Conservation (phyloP, 805 yeast genomes). For the Saccharomycopsis lassenensis region DNA sequence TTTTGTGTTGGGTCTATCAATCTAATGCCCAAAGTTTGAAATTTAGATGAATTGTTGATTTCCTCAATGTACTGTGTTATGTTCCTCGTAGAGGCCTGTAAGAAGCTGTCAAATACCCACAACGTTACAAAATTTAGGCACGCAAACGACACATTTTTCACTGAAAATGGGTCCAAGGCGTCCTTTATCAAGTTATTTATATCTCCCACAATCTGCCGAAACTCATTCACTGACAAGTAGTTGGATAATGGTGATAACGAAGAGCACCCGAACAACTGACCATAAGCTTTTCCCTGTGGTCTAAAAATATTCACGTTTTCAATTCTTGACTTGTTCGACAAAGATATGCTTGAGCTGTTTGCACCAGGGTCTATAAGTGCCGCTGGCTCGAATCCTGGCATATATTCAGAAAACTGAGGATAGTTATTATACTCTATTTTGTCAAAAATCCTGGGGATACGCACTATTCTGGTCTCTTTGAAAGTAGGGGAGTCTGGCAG, state of each 20-base stretch:
- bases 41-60: conserved; percentile 20
- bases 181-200: conserved; percentile 33
- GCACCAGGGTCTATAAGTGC: conserved; percentile 31
- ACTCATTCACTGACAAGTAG: conserved; percentile 30
- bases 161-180: conserved; percentile 31
- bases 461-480: conserved; percentile 41
- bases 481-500: conserved; percentile 24
- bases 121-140: conserved; percentile 29
- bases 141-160: conserved; percentile 31
- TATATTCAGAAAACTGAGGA: conserved; percentile 43
- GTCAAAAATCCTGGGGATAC: conserved; percentile 48
- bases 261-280: conserved; percentile 38
- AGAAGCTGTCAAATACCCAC: conserved; percentile 31
- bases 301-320: conserved; percentile 21
- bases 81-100: no score
- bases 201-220: conserved; percentile 28
- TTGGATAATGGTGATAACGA: conserved; percentile 41
- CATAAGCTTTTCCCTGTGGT: conserved; percentile 30
- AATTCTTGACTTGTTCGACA: neutral
- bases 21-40: no score
- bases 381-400: conserved; percentile 58
- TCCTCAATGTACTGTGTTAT: no score
- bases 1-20: no score
- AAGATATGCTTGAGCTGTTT: conserved; percentile 1
- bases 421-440: conserved; percentile 21